Conservation (phyloP, 1,139 yeast genomes). For the Meyerozyma elateridarum region DNA sequence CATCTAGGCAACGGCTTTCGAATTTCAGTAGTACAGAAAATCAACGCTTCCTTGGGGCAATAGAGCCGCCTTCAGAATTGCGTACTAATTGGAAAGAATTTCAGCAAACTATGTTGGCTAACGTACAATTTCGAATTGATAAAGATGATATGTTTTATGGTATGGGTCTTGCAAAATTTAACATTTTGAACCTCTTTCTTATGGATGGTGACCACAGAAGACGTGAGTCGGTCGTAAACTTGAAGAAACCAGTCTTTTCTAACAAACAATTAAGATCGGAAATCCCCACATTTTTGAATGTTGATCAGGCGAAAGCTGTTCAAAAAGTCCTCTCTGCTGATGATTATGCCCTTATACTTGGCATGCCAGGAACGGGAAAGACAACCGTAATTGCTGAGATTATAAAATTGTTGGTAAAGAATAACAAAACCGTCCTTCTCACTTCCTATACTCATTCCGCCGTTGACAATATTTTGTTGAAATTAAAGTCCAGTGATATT, state of each 20-base stretch:
- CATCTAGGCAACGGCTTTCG: too few species aligned
- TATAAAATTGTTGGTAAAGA: slow-evolving; percentile 53
- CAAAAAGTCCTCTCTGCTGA: slow-evolving; percentile 57
- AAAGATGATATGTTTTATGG: slow-evolving; percentile 76
- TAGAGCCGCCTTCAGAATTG: slow-evolving; percentile 47
- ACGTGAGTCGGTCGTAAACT: slow-evolving; percentile 61
- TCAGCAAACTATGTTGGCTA: slow-evolving; percentile 5
- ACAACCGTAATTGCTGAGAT: slow-evolving; percentile 85
- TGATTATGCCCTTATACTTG: slow-evolving; percentile 78
- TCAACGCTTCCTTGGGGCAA: too few species aligned
- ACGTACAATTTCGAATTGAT: slow-evolving; percentile 58
- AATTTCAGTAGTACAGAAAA: slow-evolving; percentile 40
- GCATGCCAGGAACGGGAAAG: slow-evolving; percentile 99
- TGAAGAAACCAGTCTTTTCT: slow-evolving; percentile 34
- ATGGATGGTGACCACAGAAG: slow-evolving; percentile 49
- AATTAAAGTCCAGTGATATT: slow-evolving; percentile 49
- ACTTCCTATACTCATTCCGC: slow-evolving; percentile 95
- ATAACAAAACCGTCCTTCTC: slow-evolving; percentile 64
- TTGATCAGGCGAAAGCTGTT: slow-evolving; percentile 69
- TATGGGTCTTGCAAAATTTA: slow-evolving; percentile 71
- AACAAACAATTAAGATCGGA: slow-evolving; percentile 19
- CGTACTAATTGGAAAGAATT: slow-evolving; percentile 17
- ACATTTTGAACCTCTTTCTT: slow-evolving; percentile 62
- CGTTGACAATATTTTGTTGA: slow-evolving; percentile 83
- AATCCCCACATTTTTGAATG: slow-evolving; percentile 38